phyloP scores from a whole-genome alignment of 495 filamentous ascomycete species.

The Tuber umbilicatum region DNA sequence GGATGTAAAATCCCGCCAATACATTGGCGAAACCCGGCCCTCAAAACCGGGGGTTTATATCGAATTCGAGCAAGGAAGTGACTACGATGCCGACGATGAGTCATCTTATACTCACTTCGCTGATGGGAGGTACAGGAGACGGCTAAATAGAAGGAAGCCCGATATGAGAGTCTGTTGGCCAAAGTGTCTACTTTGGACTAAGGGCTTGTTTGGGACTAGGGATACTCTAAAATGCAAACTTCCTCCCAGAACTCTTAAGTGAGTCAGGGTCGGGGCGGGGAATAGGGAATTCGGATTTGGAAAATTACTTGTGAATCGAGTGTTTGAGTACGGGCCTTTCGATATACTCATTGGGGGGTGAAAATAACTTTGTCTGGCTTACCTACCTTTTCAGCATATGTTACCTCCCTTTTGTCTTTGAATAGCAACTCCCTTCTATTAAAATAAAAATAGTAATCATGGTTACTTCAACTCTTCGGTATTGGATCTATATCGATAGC shows the following conservation, averaged over 20 bases:
- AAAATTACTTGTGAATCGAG: background rate
- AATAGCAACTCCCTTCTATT: no score
- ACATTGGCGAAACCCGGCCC: no score
- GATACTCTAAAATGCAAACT: background rate
- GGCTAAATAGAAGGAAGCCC: background rate
- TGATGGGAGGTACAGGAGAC: background rate
- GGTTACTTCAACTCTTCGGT: background rate
- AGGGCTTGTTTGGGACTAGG: no score
- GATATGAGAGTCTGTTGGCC: no score
- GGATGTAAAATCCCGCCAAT: background rate
- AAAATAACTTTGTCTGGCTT: background rate
- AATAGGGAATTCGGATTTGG: background rate
- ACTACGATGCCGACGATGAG: background rate
- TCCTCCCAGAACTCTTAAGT: background rate
- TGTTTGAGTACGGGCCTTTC: background rate
- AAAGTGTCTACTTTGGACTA: no score
- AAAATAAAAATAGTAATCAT: no score
- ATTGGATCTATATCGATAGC: no score
- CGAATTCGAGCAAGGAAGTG: background rate
- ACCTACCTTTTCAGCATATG: background rate
- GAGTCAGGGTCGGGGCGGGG: background rate
- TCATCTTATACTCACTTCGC: background rate
- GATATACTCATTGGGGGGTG: background rate
- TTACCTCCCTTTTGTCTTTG: background rate
- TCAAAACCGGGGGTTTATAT: background rate